Conservation (phyloP, 73 alveolate genomes). For the Tetrahymena borealis region DNA sequence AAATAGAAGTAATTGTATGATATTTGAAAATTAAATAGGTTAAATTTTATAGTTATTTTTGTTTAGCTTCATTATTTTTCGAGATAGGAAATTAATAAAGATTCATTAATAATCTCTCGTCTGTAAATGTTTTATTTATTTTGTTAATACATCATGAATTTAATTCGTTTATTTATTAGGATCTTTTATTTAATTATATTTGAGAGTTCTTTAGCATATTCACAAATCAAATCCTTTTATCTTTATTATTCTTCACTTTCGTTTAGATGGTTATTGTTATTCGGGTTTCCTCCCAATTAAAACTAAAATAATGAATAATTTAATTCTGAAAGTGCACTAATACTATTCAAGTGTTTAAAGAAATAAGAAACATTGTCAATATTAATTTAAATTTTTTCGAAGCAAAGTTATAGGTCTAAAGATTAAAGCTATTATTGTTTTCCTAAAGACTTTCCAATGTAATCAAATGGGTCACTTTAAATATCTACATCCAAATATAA, state of each 20-base stretch:
- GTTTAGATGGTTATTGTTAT: neutral
- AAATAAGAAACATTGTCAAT: neutral
- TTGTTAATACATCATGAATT: neutral
- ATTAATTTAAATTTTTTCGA: neutral
- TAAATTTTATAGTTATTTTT: too few relatives aligned
- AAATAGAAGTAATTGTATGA: too few relatives aligned
- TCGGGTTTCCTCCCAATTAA: too few relatives aligned
- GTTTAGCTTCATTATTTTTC: neutral
- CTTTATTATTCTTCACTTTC: neutral
- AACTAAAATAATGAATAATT: too few relatives aligned
- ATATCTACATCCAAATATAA: neutral
- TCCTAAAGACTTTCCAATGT: neutral
- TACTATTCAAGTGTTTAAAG: neutral
- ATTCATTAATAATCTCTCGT: neutral
- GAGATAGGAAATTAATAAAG: neutral
- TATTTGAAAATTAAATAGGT: too few relatives aligned
- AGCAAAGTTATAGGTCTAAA: neutral
- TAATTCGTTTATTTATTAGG: neutral
- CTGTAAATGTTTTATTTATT: neutral
- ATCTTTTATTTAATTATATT: neutral
- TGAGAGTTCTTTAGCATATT: neutral
- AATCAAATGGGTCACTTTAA: neutral
- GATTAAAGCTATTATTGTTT: neutral
- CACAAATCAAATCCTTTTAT: neutral
- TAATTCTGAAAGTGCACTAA: too few relatives aligned